phyloP scores from a whole-genome alignment of 2,329 filamentous ascomycete genomes.

The Neonectria coccinea region DNA sequence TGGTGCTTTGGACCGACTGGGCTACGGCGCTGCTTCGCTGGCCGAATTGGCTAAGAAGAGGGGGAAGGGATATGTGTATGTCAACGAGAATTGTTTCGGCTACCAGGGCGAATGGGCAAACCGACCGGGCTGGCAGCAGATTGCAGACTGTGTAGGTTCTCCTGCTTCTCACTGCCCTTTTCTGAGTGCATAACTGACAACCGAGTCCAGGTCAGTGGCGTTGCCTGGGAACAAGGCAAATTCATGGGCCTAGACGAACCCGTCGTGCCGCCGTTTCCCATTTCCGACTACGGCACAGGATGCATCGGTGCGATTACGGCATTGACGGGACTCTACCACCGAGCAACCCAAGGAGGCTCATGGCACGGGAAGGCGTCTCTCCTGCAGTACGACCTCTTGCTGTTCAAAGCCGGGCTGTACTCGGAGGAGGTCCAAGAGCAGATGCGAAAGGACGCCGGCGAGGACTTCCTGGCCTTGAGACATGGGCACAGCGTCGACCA shows the following conservation, averaged over 20 bases:
- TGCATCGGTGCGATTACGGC: slow-evolving; percentile 78
- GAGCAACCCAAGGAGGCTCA: slow-evolving; percentile 72
- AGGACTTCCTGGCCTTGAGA: slow-evolving; percentile 66
- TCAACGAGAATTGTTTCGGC: slow-evolving; percentile 79
- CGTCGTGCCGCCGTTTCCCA: slow-evolving; percentile 73
- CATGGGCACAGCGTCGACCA: slow-evolving; percentile 75
- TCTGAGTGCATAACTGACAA: background rate
- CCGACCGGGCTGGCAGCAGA: slow-evolving; percentile 78
- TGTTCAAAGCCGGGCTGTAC: slow-evolving; percentile 71
- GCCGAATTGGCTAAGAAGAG: slow-evolving; percentile 64
- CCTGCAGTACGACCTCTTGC: slow-evolving; percentile 75
- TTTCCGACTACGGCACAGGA: slow-evolving; percentile 76
- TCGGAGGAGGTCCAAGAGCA: slow-evolving; percentile 63
- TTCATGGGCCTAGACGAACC: slow-evolving; percentile 73
- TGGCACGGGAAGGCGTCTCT: slow-evolving; percentile 74
- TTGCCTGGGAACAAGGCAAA: slow-evolving; percentile 71
- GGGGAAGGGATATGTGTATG: slow-evolving; percentile 73
- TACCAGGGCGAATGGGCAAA: slow-evolving; percentile 69
- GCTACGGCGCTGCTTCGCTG: slow-evolving; percentile 70
- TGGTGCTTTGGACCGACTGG: slow-evolving; percentile 71
- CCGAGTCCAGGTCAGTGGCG: slow-evolving; percentile 60
- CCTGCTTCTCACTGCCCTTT: background rate
- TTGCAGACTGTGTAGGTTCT: slow-evolving; percentile 69
- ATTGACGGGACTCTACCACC: slow-evolving; percentile 70
- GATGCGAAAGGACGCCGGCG: slow-evolving; percentile 61